Conservation (phyloP, 208 protist species). For the Entamoeba histolytica region DNA sequence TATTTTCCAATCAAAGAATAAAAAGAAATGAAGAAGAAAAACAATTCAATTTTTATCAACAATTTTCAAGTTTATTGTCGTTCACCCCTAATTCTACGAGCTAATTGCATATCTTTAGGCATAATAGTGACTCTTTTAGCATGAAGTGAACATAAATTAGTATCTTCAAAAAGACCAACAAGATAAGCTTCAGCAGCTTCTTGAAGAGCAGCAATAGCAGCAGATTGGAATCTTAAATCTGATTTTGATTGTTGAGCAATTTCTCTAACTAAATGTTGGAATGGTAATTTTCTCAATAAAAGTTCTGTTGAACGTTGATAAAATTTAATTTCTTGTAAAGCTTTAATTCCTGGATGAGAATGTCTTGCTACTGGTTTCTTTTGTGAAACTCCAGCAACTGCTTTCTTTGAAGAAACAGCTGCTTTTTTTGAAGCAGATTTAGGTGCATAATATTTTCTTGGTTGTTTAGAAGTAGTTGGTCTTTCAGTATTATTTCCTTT, state of each 20-base stretch:
- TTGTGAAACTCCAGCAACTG: background rate
- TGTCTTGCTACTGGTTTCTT: background rate
- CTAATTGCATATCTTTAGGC: constrained; percentile 44
- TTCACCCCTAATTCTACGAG: constrained; percentile 25
- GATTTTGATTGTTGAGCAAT: background rate
- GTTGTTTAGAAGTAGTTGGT: background rate
- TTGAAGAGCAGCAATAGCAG: constrained; percentile 34
- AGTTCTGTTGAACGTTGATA: background rate
- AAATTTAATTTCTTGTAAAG: background rate
- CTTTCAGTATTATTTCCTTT: background rate
- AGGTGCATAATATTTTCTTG: background rate
- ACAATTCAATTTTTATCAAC: too few species aligned
- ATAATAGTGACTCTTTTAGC: constrained; percentile 55
- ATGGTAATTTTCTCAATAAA: background rate
- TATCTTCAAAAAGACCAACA: constrained; percentile 61
- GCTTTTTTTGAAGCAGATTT: background rate
- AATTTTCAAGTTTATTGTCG: too few species aligned
- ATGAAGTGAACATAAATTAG: constrained; percentile 58
- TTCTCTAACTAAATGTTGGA: background rate
- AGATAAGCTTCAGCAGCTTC: constrained; percentile 64
- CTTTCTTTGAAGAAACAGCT: background rate
- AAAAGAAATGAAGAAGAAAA: too few species aligned
- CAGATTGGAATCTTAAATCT: background rate
- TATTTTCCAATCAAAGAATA: too few species aligned
- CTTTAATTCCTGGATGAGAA: background rate